Conservation (phyloP, 768 basidiomycete genomes). For the Russula ochroleuca region DNA sequence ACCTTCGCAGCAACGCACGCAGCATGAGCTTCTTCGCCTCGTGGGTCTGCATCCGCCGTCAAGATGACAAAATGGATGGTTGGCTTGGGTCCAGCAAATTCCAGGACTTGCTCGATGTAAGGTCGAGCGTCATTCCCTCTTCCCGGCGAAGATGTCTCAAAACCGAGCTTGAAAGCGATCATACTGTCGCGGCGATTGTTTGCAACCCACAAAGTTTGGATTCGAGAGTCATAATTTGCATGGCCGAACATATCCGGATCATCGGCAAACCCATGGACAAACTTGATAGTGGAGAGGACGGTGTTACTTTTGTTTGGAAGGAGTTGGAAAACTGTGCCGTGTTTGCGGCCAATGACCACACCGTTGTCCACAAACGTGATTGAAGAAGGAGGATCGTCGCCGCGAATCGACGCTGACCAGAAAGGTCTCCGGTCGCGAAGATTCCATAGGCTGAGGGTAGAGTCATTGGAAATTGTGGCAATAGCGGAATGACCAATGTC, state of each 20-base stretch:
- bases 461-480: conserved; percentile 79
- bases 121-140: conserved; percentile 59
- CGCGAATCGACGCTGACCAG: conserved; percentile 69
- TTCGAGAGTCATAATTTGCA: conserved; percentile 76
- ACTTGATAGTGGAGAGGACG: conserved; percentile 74
- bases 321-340: conserved; percentile 80
- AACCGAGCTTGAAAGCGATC: conserved; percentile 70
- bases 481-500: conserved; percentile 72
- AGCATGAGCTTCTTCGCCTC: conserved; percentile 77
- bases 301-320: conserved; percentile 69
- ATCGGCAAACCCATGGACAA: conserved; percentile 63
- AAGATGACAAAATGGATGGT: conserved; percentile 89
- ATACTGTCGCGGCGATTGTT: conserved; percentile 82
- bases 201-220: conserved; percentile 84
- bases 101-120: conserved; percentile 76
- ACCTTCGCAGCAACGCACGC: conserved; percentile 82
- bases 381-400: conserved; percentile 78
- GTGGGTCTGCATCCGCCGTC: conserved; percentile 77
- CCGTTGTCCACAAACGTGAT: conserved; percentile 82
- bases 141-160: conserved; percentile 54
- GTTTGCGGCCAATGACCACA: conserved; percentile 78
- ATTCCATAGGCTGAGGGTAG: conserved; percentile 78
- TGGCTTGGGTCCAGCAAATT: conserved; percentile 78
- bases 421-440: conserved; percentile 72
- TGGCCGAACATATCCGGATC: conserved; percentile 88